phyloP scores from a whole-genome alignment of 805 yeast genomes.

The Tanozyma kutaoensis region DNA sequence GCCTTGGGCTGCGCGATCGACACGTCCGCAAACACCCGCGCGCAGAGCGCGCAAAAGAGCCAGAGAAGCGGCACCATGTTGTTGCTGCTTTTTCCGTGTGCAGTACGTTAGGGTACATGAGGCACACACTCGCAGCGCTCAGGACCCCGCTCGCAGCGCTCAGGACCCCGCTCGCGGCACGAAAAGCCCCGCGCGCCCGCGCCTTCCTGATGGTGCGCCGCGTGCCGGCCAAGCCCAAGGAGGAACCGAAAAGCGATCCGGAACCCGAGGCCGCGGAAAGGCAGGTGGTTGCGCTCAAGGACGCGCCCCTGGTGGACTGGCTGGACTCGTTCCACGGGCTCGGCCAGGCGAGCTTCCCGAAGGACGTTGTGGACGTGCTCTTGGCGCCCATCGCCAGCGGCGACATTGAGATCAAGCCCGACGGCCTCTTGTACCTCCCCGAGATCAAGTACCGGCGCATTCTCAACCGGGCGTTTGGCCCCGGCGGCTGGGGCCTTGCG shows the following conservation, averaged over 20 bases:
- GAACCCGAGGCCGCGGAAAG: too few species aligned
- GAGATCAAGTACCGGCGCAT: slow-evolving; percentile 92
- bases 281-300: too few species aligned
- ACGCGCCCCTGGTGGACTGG: slow-evolving; percentile 46
- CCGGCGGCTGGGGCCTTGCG: slow-evolving; percentile 98
- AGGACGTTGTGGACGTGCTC: slow-evolving; percentile 45
- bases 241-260: too few species aligned
- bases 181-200: too few species aligned
- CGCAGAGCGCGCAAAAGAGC: slow-evolving; percentile 4
- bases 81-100: too few species aligned
- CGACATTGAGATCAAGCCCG: slow-evolving; percentile 92
- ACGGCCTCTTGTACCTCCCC: slow-evolving; percentile 82
- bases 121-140: too few species aligned
- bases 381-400: slow-evolving; percentile 46
- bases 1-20: slow-evolving; percentile 25
- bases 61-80: too few species aligned
- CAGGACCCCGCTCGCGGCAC: too few species aligned
- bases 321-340: slow-evolving; percentile 77
- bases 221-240: too few species aligned
- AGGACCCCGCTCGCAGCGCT: too few species aligned
- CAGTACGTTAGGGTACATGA: too few species aligned
- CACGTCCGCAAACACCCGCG: slow-evolving; percentile 32
- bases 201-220: too few species aligned
- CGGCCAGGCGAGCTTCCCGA: slow-evolving; percentile 64
- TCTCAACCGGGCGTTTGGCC: slow-evolving; percentile 85